A percentile compares a stretch with the other conserved stretches of the same genome.
Evolutionary conservation across 2,329 filamentous ascomycete species (phyloP).

Genomic region (Metarhizium guizhouense): DNA sequence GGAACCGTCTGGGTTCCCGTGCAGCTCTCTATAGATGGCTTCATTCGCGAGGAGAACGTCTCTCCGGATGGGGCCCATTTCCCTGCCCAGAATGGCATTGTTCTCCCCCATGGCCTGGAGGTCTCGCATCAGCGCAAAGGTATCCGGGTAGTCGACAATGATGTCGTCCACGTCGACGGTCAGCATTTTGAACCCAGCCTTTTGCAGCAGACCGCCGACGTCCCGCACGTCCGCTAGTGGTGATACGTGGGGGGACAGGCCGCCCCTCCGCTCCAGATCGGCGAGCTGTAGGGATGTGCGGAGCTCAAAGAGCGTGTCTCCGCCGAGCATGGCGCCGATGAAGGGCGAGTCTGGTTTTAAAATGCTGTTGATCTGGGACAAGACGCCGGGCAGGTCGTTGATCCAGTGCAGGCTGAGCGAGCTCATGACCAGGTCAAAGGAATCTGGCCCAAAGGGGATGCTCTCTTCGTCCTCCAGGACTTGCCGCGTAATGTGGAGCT

Average conservation of each 20-base stretch:
- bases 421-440: slow-evolving; percentile 85
- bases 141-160: slow-evolving; percentile 85
- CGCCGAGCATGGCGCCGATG: slow-evolving; percentile 92
- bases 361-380: slow-evolving; percentile 76
- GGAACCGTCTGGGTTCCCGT: slow-evolving; percentile 69
- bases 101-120: slow-evolving; percentile 94
- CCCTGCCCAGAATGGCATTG: slow-evolving; percentile 79
- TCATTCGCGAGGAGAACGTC: slow-evolving; percentile 85
- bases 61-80: slow-evolving; percentile 65
- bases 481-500: slow-evolving; percentile 63
- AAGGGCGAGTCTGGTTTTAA: slow-evolving; percentile 89
- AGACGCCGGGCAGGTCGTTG: slow-evolving; percentile 82
- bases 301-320: slow-evolving; percentile 87
- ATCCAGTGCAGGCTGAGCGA: slow-evolving; percentile 93
- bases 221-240: slow-evolving; percentile 89
- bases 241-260: slow-evolving; percentile 82
- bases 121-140: slow-evolving; percentile 85
- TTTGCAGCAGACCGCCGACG: slow-evolving; percentile 76
- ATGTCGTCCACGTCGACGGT: slow-evolving; percentile 98
- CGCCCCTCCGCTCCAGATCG: slow-evolving; percentile 82
- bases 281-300: slow-evolving; percentile 89
- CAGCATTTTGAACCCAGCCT: slow-evolving; percentile 87
- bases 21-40: slow-evolving; percentile 78
- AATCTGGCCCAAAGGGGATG: slow-evolving; percentile 64
- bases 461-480: slow-evolving; percentile 68